A percentile compares a stretch with the other conserved stretches of the same genome.
phyloP scores from a whole-genome alignment of 1,284 basidiomycete genomes.

The Xerocomus nothofagi region DNA sequence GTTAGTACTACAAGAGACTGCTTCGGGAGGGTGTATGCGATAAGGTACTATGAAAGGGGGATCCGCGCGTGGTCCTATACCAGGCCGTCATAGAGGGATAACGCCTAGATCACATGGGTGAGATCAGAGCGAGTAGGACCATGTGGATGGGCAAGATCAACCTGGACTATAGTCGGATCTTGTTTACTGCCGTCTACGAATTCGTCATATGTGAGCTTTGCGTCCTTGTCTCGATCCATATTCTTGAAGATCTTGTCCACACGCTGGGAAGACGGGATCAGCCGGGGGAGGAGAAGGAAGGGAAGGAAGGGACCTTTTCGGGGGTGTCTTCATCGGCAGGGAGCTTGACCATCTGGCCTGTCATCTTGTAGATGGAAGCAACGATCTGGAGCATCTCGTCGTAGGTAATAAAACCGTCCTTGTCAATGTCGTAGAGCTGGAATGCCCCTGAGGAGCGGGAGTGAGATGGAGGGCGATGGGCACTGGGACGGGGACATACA shows the following conservation, averaged over 20 bases:
- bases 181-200: slow-evolving; percentile 97
- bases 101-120: slow-evolving; percentile 47
- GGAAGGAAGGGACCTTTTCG: slow-evolving; percentile 72
- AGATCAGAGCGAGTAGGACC: slow-evolving; percentile 9
- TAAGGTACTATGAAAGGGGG: slow-evolving; percentile 22
- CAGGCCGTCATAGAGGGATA: slow-evolving; percentile 77
- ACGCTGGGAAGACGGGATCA: slow-evolving; percentile 52
- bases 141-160: slow-evolving; percentile 37
- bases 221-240: slow-evolving; percentile 92
- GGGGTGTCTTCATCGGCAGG: slow-evolving; percentile 98
- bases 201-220: slow-evolving; percentile 88
- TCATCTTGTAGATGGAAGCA: slow-evolving; percentile 97
- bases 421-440: slow-evolving; percentile 99
- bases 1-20: slow-evolving; percentile 25
- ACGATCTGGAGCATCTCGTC: slow-evolving; percentile 99
- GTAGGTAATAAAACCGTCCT: slow-evolving; percentile 95
- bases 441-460: slow-evolving; percentile 81
- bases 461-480: slow-evolving; percentile 15
- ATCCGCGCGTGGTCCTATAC: slow-evolving; percentile 44
- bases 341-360: slow-evolving; percentile 98
- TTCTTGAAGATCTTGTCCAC: slow-evolving; percentile 96
- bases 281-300: slow-evolving; percentile 5
- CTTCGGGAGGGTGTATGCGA: slow-evolving; percentile 26
- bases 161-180: slow-evolving; percentile 97
- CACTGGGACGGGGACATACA: slow-evolving; percentile 61